Conservation (phyloP, 495 filamentous ascomycete species). For the Entonaema liquescens region DNA sequence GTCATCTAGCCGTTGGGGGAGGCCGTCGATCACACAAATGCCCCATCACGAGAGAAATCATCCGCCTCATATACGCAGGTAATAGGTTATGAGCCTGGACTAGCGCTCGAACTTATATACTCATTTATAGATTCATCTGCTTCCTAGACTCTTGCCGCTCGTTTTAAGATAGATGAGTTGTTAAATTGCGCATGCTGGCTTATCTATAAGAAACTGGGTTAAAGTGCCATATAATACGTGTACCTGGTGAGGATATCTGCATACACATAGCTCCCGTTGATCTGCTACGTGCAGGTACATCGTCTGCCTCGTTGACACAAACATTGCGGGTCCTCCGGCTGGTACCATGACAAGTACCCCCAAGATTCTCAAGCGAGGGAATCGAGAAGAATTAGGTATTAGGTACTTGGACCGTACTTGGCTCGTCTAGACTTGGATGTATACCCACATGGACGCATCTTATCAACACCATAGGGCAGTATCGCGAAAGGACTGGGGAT, state of each 20-base stretch:
- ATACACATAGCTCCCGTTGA: slow-evolving; percentile 31
- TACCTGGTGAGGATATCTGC: slow-evolving; percentile 5
- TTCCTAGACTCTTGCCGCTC: not conserved
- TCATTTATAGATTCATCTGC: not conserved
- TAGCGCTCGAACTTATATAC: not conserved
- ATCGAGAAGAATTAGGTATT: not conserved
- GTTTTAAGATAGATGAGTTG: not conserved
- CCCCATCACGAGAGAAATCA: slow-evolving; percentile 4
- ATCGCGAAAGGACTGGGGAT: slow-evolving; percentile 1
- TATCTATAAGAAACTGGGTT: slow-evolving; percentile 11
- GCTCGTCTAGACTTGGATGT: not conserved
- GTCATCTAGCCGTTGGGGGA: slow-evolving; percentile 16
- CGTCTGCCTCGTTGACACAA: slow-evolving; percentile 17
- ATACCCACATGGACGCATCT: not conserved
- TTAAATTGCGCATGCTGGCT: not conserved
- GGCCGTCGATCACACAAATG: slow-evolving; percentile 40
- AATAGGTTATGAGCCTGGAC: not conserved
- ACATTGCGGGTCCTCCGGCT: slow-evolving; percentile 16
- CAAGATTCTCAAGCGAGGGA: not conserved
- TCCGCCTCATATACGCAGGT: not conserved
- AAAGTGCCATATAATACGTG: not conserved
- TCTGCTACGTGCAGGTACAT: slow-evolving; percentile 21
- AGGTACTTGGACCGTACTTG: not conserved
- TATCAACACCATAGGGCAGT: not conserved
- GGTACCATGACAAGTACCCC: slow-evolving; percentile 4